Conservation (phyloP, 2,329 filamentous ascomycete species). For the Colletotrichum paranaense region DNA sequence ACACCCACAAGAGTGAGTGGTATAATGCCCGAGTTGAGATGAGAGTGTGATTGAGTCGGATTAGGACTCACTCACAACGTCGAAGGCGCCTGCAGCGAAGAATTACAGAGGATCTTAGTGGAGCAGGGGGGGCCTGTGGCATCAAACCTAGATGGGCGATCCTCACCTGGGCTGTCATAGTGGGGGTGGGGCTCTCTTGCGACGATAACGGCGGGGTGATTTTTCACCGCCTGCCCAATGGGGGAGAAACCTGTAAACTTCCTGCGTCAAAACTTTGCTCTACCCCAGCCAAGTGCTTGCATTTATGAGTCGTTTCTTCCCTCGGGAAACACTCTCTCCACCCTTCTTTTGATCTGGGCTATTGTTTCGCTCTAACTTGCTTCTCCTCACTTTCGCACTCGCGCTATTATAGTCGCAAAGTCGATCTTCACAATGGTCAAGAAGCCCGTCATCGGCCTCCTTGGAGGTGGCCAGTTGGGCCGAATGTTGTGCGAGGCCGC, state of each 20-base stretch:
- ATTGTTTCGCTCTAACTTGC: neutral
- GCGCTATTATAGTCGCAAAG: neutral
- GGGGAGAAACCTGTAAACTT: constrained; percentile 11
- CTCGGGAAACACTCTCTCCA: constrained; percentile 11
- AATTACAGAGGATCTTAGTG: constrained; percentile 27
- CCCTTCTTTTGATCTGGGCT: neutral
- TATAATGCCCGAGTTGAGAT: neutral
- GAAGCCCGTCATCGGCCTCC: constrained; percentile 60
- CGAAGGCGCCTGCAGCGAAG: neutral
- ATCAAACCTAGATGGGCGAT: constrained; percentile 5
- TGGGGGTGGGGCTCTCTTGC: constrained; percentile 26
- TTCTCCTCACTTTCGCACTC: constrained; percentile 1
- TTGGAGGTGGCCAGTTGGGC: constrained; percentile 80
- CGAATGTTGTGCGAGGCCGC: constrained; percentile 96
- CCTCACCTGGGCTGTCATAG: constrained; percentile 14
- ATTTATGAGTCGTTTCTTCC: constrained; percentile 29
- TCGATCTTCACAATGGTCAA: constrained; percentile 40
- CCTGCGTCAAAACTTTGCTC: constrained; percentile 30
- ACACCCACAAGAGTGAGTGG: neutral
- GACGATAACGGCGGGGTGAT: constrained; percentile 30
- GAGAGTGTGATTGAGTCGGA: neutral
- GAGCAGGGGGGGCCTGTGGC: constrained; percentile 27
- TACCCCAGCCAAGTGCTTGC: constrained; percentile 14
- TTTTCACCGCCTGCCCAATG: neutral
- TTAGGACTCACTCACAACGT: neutral